Conservation (phyloP, 148 eudicot genomes). For the Spergularia bocconei region DNA sequence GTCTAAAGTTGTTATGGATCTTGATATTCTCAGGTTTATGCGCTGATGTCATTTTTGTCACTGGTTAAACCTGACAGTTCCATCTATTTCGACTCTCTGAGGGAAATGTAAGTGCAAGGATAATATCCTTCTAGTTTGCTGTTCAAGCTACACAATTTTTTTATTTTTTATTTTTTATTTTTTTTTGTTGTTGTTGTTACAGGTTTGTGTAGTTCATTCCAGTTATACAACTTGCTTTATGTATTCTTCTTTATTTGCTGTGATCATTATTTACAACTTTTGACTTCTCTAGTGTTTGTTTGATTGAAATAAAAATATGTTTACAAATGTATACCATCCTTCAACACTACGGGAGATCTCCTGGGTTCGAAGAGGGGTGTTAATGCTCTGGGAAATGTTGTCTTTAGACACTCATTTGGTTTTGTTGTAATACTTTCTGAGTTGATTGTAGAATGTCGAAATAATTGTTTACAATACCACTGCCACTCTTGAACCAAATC, state of each 20-base stretch:
- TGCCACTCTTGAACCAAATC: not conserved
- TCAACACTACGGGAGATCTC: not conserved
- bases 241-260: not conserved
- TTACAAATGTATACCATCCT: not conserved
- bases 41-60: slow-evolving; percentile 84
- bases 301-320: too few species aligned
- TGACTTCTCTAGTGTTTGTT: not conserved
- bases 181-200: not conserved
- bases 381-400: too few species aligned
- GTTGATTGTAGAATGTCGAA: too few species aligned
- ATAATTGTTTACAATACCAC: too few species aligned
- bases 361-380: not conserved
- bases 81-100: slow-evolving; percentile 79
- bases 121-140: not conserved
- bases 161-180: not conserved
- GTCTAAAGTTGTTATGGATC: slow-evolving; percentile 10
- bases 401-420: too few species aligned
- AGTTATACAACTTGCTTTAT: too few species aligned
- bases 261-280: not conserved
- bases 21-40: slow-evolving; percentile 69
- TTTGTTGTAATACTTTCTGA: too few species aligned
- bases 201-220: not conserved
- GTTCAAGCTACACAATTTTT: not conserved
- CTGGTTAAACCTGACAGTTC: slow-evolving; percentile 64
- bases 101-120: slow-evolving; percentile 78